Conservation (phyloP, 148 eudicot species). For the Rhododendron ovatum region DNA sequence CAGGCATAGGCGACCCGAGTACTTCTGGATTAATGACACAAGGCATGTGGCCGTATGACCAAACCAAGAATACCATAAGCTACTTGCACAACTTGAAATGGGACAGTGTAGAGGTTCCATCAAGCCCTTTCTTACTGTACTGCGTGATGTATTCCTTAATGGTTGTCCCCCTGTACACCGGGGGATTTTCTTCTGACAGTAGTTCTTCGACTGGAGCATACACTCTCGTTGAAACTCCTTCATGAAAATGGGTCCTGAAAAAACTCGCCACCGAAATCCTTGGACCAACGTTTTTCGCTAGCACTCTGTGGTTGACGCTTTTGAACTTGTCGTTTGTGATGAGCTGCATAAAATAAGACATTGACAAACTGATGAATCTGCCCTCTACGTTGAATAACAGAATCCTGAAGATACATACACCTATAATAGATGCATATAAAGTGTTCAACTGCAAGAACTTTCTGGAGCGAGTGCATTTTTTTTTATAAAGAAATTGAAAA, state of each 20-base stretch:
- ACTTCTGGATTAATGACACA: neutral
- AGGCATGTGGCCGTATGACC: neutral
- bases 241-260: constrained; percentile 11
- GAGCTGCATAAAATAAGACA: constrained; percentile 21
- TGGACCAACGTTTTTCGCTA: constrained; percentile 36
- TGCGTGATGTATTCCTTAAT: neutral
- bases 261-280: constrained; percentile 50
- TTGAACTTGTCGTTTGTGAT: constrained; percentile 52
- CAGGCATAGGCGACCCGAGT: too few relatives aligned
- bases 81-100: constrained; percentile 20
- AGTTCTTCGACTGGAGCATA: constrained; percentile 34
- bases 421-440: too few relatives aligned
- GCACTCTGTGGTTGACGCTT: constrained; percentile 47
- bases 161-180: constrained; percentile 16
- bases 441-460: too few relatives aligned
- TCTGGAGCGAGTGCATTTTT: neutral
- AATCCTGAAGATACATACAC: neutral
- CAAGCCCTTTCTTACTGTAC: constrained; percentile 4
- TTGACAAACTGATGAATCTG: neutral
- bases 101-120: constrained; percentile 10
- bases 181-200: constrained; percentile 16
- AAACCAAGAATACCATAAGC: neutral
- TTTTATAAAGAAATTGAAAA: too few relatives aligned
- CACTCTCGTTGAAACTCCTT: neutral
- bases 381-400: neutral